phyloP scores from a whole-genome alignment of 2,329 filamentous ascomycete species.

The Akanthomyces uredinophilus region DNA sequence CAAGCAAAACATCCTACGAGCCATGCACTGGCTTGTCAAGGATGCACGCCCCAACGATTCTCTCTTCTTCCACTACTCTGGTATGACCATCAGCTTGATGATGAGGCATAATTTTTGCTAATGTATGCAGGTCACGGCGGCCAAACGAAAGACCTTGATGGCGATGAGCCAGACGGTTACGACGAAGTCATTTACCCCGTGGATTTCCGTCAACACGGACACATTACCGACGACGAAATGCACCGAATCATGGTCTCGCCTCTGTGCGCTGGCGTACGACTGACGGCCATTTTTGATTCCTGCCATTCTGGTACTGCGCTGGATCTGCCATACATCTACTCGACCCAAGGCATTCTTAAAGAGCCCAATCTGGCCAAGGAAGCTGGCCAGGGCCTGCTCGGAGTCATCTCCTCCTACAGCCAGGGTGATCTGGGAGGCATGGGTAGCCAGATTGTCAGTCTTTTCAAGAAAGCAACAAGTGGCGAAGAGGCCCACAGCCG shows the following conservation, averaged over 20 bases:
- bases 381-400: constrained; percentile 58
- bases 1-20: constrained; percentile 88
- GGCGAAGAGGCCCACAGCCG: constrained; percentile 79
- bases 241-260: constrained; percentile 65
- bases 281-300: constrained; percentile 60
- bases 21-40: constrained; percentile 98
- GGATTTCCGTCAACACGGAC: constrained; percentile 72
- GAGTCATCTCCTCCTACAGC: constrained; percentile 54
- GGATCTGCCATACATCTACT: constrained; percentile 64
- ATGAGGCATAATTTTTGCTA: constrained; percentile 12
- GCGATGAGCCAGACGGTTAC: constrained; percentile 76
- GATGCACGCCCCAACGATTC: constrained; percentile 90
- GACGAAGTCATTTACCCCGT: constrained; percentile 83
- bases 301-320: constrained; percentile 64
- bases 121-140: constrained; percentile 61
- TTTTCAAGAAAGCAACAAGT: constrained; percentile 83
- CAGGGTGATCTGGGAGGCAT: constrained; percentile 77
- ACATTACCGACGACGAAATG: constrained; percentile 81
- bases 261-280: constrained; percentile 49
- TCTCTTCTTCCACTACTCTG: constrained; percentile 95
- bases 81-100: constrained; percentile 40
- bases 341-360: constrained; percentile 63
- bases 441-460: constrained; percentile 70
- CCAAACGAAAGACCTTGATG: constrained; percentile 74
- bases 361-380: constrained; percentile 65